Evolutionary conservation across 192 early-diverging fungal species (phyloP), one percentile per base, ranked within the genome.

Genomic region (Podila epicladia): DNA sequence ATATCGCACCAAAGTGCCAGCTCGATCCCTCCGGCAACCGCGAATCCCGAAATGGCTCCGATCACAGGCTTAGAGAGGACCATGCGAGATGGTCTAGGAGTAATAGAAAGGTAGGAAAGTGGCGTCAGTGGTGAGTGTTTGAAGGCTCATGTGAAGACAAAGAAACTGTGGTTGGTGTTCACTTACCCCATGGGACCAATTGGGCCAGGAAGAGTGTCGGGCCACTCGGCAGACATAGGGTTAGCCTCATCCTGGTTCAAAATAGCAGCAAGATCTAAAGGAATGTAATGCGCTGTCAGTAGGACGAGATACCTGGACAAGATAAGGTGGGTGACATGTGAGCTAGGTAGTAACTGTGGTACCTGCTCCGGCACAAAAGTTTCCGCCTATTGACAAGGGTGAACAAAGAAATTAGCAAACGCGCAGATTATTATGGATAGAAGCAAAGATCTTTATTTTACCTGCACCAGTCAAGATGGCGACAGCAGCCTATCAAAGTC

Each of bases 11-110:
- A 88, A 22, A 78, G 55, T 20, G 87, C 87, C 26, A 88, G 69
- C 37, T 88, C 87, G 3, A 88, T 31, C 3, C 87, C 87, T 41
- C 87, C 87, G n/a, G 87, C 87, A 20, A 88, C 87, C 2, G 86
- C 86, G 67, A 74, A 86, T 5, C 87, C 87, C 8, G 86, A 85
- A 37, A 88, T 77, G 38, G 84, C 84, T 2, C 86, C 87, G 67
- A 88, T 88, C 24, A 88, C 87, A 13, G 86, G 87, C 37, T 88
- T 88, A 15, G 74, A 73, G 3, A 88, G 74, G 2, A 62, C 48
- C 85, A 88, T 87, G 13, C 87, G 85, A 8, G 84, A 58, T 0
- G 79, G 79, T 15, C 84, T 85, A 61, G 9, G 2, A 31, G 20
- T 9, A 9, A 17, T 17, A 45, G 4, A 59, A 6, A 9, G 15